These are phyloP conservation scores for Aspergillus oerlinghausenensis DNA, from an alignment of 2,329 filamentous ascomycete species.

Conservation along the genomic window DNA sequence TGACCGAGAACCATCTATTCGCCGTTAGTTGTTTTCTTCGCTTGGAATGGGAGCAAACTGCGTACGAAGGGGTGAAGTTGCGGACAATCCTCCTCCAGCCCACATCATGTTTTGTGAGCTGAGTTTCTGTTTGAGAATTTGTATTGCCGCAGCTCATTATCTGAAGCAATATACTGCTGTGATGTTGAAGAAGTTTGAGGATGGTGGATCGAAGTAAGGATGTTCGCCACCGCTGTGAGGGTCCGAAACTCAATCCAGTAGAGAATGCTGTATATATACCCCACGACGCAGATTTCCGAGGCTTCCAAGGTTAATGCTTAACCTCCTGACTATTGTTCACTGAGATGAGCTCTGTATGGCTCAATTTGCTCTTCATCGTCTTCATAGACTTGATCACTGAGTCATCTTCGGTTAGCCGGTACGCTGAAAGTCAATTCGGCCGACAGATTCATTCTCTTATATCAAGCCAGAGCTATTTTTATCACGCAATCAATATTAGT, in stretches of 20 bases:
- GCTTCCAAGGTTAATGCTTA: background rate
- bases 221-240: background rate
- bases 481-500: background rate
- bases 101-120: constrained; percentile 29
- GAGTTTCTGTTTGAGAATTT: background rate
- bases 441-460: background rate
- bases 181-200: background rate
- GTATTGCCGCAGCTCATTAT: background rate
- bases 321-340: background rate
- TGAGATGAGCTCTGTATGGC: background rate
- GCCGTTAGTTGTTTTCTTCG: background rate
- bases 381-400: background rate
- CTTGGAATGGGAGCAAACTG: background rate
- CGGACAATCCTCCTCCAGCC: constrained; percentile 37
- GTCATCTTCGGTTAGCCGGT: background rate
- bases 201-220: background rate
- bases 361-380: background rate
- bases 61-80: constrained; percentile 42
- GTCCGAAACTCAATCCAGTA: background rate
- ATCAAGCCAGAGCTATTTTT: background rate
- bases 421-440: background rate
- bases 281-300: background rate
- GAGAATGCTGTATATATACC: background rate
- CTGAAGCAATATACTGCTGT: background rate
- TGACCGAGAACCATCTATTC: constrained; percentile 39